Conservation (phyloP, 2,329 filamentous ascomycete species). For the Raffaelea ambrosiae region DNA sequence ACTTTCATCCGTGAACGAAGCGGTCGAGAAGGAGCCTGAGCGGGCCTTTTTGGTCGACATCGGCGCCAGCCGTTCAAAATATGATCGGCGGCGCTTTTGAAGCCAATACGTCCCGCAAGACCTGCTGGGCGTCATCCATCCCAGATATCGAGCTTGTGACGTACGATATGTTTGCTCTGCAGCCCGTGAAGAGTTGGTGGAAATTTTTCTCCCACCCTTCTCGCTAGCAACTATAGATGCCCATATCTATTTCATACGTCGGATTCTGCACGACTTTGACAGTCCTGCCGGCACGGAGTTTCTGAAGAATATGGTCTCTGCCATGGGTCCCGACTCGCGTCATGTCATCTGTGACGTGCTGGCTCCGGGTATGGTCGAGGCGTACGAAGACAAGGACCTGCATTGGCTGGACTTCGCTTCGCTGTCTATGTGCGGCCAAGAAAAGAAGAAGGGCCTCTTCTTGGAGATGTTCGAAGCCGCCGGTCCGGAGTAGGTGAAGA, state of each 20-base stretch:
- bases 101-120: neutral
- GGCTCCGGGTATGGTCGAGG: neutral
- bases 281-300: neutral
- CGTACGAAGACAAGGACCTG: neutral
- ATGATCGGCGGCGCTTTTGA: neutral
- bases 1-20: neutral
- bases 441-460: neutral
- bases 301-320: slow-evolving; percentile 2
- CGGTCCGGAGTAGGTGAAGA: slow-evolving; percentile 1
- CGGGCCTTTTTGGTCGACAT: slow-evolving; percentile 4
- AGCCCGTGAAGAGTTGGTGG: slow-evolving; percentile 3
- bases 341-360: slow-evolving; percentile 3
- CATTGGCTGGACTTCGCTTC: slow-evolving; percentile 3
- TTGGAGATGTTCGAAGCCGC: neutral
- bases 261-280: slow-evolving; percentile 4
- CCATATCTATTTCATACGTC: slow-evolving; percentile 5
- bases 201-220: neutral
- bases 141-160: neutral
- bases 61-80: slow-evolving; percentile 1
- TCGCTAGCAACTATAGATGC: neutral
- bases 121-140: slow-evolving; percentile 1
- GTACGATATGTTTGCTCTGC: slow-evolving; percentile 1
- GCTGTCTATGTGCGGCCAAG: slow-evolving; percentile 1
- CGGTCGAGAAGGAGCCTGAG: neutral
- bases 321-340: slow-evolving; percentile 2